Base-by-base conservation (phyloP, 164 flowering plant genomes). In the Nymphaea colorata region DNA sequence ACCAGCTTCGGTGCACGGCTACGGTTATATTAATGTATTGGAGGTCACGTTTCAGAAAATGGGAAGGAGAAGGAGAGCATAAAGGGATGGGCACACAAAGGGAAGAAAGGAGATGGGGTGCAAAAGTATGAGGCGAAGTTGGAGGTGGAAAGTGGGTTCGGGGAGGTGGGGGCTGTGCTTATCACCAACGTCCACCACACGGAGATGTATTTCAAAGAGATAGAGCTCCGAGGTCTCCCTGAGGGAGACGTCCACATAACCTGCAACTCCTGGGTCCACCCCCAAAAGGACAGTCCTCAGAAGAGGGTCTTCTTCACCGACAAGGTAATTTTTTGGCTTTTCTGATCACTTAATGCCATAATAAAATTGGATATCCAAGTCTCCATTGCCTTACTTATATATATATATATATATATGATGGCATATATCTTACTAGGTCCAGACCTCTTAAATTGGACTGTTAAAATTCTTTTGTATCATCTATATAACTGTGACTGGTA, bases 281-380 rank as follows among this genome's bases (percentile, higher is more conserved):
- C 95, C 64, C 80, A 84, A 66, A 69, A 3, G 47, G 81, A 78
- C 3, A 79, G 76, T 18, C 74, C 76, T 1, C 69, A 76, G 3
- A 81, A 83, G 53, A 83, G 97, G 66, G 66, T 89, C 44, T 88
- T 89, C 78, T 89, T 87, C 77, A 45, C 82, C 63, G 78, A 78
- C 68, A 85, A 85, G 90, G 91, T 85, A n/a, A 25, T 2, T 47
- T 6, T 14, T 47, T 47, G 55, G 7, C 7, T 14, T 4, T 47
- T 47, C 5, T 2, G 2, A 4, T 47, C 7, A 3, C 5, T 6
- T 7, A 6, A 47, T 14, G 7, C 55, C 2, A 3, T 6, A 4
- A 3, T 47, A 4, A 7, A 6, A 47, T 2, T n/a, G n/a, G n/a
- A n/a, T n/a, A n/a, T n/a, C n/a, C n/a, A n/a, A n/a, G n/a, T n/a